Evolutionary conservation across 805 yeast genomes (phyloP), one percentile per base, ranked within the genome.

Genomic region (Sugiyamaella boreocaroliniensis): DNA sequence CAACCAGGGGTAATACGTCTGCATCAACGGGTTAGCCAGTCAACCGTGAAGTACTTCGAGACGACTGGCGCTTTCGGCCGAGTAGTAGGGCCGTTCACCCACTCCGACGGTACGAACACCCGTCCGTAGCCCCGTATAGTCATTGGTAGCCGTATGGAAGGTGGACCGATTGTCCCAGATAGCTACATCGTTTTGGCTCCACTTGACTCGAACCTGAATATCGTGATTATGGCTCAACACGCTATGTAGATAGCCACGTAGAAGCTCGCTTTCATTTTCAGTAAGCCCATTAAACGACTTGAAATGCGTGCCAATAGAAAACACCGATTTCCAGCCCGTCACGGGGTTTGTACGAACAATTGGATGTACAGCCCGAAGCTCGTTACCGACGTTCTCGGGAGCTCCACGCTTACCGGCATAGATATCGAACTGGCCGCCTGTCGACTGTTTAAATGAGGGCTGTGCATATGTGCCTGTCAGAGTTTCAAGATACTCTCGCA

Each of bases 81-180:
- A 61, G 43, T 63, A 55, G 58, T 58, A 64, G 9, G 68, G 68
- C n/a, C 65, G 55, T 54, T 65, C 69, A 12, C 64, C 68, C 15
- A 64, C 55, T 19, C 60, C 56, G 20, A 62, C 59, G 15, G 64
- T 55, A 37, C 68, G 58, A 14, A 62, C 57, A 4, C 68, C 69
- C 22, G 61, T 56, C 47, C 69, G 60, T 18, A 60, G 55, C 11
- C 61, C 62, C 3, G 50, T 45, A 45, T 53, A 52, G 45, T 86
- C 92, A 49, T 78, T 75, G 18, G 82, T 76, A 14, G 89, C 88
- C 11, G 87, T 74, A 66, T 86, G 93, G 47, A 55, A 59, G 22
- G 78, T 69, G 9, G 81, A 77, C 65, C 93, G 80, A 73, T 86
- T 86, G 63, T 86, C 93, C 92, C 92, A 86, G 26, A 84, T 68